Base-by-base conservation (phyloP, 768 basidiomycete species). In the Leccinum olivaceopallidum region DNA sequence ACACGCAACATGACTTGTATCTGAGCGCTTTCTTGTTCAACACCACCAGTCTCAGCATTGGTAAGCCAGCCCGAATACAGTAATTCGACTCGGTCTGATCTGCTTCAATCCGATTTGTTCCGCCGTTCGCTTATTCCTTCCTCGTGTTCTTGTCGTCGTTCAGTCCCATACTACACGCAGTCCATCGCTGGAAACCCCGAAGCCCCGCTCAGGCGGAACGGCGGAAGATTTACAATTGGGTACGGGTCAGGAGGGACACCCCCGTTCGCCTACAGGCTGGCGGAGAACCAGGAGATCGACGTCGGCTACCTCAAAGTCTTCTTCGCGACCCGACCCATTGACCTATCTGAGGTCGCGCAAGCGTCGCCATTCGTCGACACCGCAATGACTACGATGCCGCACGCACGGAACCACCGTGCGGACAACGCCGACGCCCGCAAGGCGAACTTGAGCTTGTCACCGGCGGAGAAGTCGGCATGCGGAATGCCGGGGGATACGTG, bases 211-310 rank as follows among this genome's bases (percentile, higher is more conserved):
- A 53, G 2, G 52, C 52, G 52, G n/a, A 22, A 53, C 14, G 52
- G 52, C 4, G 52, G 52, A 7, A 34, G 32, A 8, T 53, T 53
- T 32, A 34, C 52, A 20, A 53, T 53, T 4, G 52, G 52, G 36
- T 42, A 26, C 39, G 28, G 14, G 39, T 49, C 20, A 18, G n/a
- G 24, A 32, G 63, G 63, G 34, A 26, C 47, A 13, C 2, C 53
- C 9, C 63, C 63, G 2, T 55, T 63, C 6, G 28, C 14, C 6
- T 63, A 63, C 48, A 63, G 42, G 10, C 44, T 63, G 26, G 39
- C 34, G 34, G 51, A 37, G 10, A 22, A 26, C 34, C 34, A 34
- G 34, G 57, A 53, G 12, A 32, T 53, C 20, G 52, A 53, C 52
- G 52, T 53, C 4, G 52, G 52, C 20, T 32, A 53, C 32, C 52